Evolutionary conservation across 2,329 filamentous ascomycete genomes (phyloP).

Genomic region (Penicillium thymicola): DNA sequence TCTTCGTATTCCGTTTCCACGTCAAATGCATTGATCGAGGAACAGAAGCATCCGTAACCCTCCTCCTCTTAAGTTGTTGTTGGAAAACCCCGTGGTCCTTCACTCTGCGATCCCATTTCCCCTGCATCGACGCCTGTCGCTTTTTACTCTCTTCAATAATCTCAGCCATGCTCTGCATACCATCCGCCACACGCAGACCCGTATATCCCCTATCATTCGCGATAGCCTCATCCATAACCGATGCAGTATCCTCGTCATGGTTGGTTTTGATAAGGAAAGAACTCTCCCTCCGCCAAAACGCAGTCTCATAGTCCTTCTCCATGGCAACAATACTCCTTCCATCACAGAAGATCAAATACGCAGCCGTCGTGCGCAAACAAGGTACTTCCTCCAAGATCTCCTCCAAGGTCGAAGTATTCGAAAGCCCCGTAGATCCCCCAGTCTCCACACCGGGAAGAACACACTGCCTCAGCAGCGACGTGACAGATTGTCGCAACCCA

Average conservation of each 20-base stretch:
- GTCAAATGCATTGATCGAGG: constrained; percentile 12
- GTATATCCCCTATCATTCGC: constrained; percentile 17
- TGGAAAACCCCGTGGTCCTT: constrained; percentile 11
- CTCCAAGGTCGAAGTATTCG: constrained; percentile 12
- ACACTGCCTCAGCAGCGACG: constrained; percentile 47
- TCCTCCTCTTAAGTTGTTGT: not conserved
- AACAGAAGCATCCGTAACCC: not conserved
- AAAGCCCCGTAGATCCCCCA: not conserved
- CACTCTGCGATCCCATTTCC: constrained; percentile 38
- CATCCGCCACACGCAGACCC: constrained; percentile 17
- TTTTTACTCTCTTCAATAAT: constrained; percentile 36
- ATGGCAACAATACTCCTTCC: constrained; percentile 48
- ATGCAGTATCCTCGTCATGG: constrained; percentile 43
- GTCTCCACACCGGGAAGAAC: not conserved
- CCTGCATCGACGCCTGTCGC: constrained; percentile 35
- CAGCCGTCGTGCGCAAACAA: constrained; percentile 48
- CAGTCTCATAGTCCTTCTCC: constrained; percentile 55
- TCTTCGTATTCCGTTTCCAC: constrained; percentile 6
- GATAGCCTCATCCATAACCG: constrained; percentile 17
- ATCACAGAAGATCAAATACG: constrained; percentile 57
- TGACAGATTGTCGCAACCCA: constrained; percentile 53
- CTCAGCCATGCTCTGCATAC: constrained; percentile 21
- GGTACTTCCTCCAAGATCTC: constrained; percentile 37
- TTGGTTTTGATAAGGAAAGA: constrained; percentile 58
- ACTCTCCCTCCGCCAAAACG: constrained; percentile 43